Percentiles rank a stretch among this genome's conserved stretches.
These are phyloP conservation scores for Coleophoma cylindrospora DNA, from an alignment of 2,329 filamentous ascomycete species.

Conservation along the genomic window DNA sequence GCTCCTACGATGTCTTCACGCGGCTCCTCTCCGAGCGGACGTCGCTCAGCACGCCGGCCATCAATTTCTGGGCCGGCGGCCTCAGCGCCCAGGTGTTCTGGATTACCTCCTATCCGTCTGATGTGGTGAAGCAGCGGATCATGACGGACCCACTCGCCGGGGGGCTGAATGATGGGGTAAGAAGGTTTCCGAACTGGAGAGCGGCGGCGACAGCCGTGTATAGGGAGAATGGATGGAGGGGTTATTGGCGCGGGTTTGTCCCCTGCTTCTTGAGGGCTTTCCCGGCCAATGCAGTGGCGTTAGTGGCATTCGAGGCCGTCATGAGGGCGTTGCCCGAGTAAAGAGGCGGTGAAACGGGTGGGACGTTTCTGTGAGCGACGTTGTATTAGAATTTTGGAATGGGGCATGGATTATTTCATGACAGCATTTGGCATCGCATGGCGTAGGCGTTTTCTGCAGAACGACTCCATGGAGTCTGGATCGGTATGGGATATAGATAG, in stretches of 20 bases:
- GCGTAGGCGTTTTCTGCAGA: too few relatives aligned
- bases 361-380: too few relatives aligned
- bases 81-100: conserved; percentile 92
- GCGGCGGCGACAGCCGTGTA: conserved; percentile 76
- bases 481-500: too few relatives aligned
- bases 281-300: conserved; percentile 89
- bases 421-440: too few relatives aligned
- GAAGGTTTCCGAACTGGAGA: conserved; percentile 70
- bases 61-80: conserved; percentile 98
- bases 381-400: too few relatives aligned
- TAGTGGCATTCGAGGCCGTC: conserved; percentile 89
- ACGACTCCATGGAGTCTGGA: too few relatives aligned
- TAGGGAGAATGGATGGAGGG: conserved; percentile 67
- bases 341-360: too few relatives aligned
- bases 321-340: conserved; percentile 56
- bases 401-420: too few relatives aligned
- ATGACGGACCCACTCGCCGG: conserved; percentile 92
- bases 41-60: conserved; percentile 64
- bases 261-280: conserved; percentile 93
- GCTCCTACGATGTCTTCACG: conserved; percentile 84
- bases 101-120: conserved; percentile 85
- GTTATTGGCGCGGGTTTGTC: conserved; percentile 90
- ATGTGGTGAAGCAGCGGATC: conserved; percentile 92
- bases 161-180: conserved; percentile 58
- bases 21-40: conserved; percentile 63